Evolutionary conservation across 331 rosid species (phyloP).

Genomic region (Rhamnella rubrinervis): DNA sequence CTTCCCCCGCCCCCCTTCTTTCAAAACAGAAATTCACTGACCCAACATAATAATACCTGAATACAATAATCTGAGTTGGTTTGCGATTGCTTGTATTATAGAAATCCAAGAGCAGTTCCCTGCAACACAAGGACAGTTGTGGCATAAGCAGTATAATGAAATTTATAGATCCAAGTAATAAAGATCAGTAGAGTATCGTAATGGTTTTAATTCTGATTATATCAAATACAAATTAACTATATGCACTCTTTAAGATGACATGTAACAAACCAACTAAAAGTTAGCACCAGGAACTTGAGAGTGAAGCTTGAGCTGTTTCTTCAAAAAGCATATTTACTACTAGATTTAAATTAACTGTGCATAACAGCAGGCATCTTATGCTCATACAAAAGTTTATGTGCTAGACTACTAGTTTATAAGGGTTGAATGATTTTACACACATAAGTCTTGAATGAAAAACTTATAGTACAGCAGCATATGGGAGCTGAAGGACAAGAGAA

Average conservation of each 20-base stretch:
- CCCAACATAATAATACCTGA: slow-evolving; percentile 57
- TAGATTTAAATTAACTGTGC: background rate
- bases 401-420: background rate
- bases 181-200: background rate
- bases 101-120: slow-evolving; percentile 90
- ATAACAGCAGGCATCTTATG: background rate
- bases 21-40: slow-evolving; percentile 4
- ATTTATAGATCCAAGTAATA: slow-evolving; percentile 5
- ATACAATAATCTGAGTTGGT: slow-evolving; percentile 79
- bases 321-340: background rate
- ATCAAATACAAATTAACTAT: background rate
- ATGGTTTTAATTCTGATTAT: background rate
- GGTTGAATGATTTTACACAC: too few relatives aligned
- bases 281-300: background rate
- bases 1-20: too few relatives aligned
- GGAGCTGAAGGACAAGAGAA: too few relatives aligned
- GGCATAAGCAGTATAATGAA: slow-evolving; percentile 9
- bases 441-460: too few relatives aligned
- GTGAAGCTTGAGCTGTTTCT: background rate
- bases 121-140: slow-evolving; percentile 39
- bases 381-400: background rate
- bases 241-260: background rate
- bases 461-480: too few relatives aligned
- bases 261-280: slow-evolving; percentile 2
- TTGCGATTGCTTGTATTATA: slow-evolving; percentile 59